Percentiles rank a stretch among this genome's conserved stretches.
Evolutionary conservation across 257 asterid species (phyloP).

Genomic region (Osmanthus fragrans): DNA sequence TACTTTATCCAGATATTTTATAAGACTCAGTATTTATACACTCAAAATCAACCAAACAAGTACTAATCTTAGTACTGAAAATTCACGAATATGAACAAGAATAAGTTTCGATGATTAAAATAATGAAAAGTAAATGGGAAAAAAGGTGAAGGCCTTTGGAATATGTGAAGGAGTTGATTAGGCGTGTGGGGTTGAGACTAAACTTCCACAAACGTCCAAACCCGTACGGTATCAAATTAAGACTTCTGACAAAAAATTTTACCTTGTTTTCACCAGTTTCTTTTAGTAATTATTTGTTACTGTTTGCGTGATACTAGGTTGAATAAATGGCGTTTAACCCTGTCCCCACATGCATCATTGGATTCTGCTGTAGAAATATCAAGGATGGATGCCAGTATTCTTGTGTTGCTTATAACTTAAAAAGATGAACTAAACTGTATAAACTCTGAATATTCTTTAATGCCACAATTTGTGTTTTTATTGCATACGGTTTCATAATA

Average conservation of each 20-base stretch:
- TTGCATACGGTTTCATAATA: no score
- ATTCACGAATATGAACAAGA: background rate
- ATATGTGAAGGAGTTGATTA: slow-evolving; percentile 26
- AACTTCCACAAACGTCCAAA: slow-evolving; percentile 31
- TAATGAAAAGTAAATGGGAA: background rate
- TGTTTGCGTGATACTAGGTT: background rate
- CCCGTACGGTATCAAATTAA: slow-evolving; percentile 25
- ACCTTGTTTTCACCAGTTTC: slow-evolving; percentile 38
- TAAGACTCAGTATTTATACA: no score
- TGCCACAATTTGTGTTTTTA: background rate
- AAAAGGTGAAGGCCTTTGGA: slow-evolving; percentile 32
- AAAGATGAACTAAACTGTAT: background rate
- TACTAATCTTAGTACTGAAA: background rate
- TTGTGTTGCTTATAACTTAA: background rate
- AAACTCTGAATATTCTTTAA: background rate
- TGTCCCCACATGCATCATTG: background rate
- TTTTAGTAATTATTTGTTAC: background rate
- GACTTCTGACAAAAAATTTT: slow-evolving; percentile 6
- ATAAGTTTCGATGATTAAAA: no score
- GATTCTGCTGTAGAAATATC: background rate
- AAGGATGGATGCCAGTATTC: background rate
- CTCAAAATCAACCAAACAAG: background rate
- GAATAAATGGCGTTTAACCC: no score
- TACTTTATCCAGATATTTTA: no score
- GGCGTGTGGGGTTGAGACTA: slow-evolving; percentile 48